These are phyloP conservation scores for Isochrysis galbana DNA, from an alignment of 78 protist species.

Conservation along the genomic window DNA sequence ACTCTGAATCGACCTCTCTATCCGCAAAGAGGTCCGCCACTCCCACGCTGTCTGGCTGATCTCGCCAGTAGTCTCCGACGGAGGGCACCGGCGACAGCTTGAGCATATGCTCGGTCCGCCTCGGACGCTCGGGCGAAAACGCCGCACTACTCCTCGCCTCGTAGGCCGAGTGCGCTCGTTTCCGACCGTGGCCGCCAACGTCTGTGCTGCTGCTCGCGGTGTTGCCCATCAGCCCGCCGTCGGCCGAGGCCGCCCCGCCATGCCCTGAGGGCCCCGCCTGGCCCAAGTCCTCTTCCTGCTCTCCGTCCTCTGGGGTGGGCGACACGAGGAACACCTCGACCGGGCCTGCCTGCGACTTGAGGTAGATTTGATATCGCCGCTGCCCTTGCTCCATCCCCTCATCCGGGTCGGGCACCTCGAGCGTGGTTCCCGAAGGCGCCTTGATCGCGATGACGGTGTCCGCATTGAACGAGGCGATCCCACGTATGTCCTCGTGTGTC, in stretches of 20 bases:
- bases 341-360: not conserved
- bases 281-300: too few species aligned
- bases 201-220: not conserved
- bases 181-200: not conserved
- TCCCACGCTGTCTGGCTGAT: not conserved
- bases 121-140: not conserved
- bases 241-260: not conserved
- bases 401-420: conserved; percentile 87
- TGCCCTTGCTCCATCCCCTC: conserved; percentile 36
- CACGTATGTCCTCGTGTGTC: conserved; percentile 77
- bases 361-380: conserved; percentile 3
- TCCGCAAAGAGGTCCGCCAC: not conserved
- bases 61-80: not conserved
- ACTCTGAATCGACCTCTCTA: not conserved
- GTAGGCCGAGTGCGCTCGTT: not conserved
- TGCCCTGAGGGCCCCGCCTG: not conserved
- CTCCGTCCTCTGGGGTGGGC: not conserved
- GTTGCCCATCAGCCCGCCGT: not conserved
- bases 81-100: not conserved
- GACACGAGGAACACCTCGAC: conserved; percentile 15
- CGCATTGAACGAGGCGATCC: conserved; percentile 47
- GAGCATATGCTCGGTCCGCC: not conserved
- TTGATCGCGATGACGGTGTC: conserved; percentile 83
- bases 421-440: conserved; percentile 86
- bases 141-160: not conserved